These are phyloP conservation scores for Penicillium mononematosum DNA, from an alignment of 495 filamentous ascomycete genomes.

Conservation along the genomic window DNA sequence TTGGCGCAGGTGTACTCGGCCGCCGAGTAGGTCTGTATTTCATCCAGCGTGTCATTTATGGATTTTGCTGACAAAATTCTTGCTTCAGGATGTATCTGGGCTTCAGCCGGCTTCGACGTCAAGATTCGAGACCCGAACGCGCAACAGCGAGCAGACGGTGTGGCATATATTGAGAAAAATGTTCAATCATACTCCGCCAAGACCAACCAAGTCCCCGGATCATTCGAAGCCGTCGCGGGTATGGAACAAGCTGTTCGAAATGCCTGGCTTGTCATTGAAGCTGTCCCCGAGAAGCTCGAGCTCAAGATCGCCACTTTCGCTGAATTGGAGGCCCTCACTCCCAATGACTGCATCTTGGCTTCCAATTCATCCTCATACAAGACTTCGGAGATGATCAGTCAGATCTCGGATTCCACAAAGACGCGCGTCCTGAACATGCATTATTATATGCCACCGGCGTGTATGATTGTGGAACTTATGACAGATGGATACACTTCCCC, in stretches of 20 bases:
- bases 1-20: conserved; percentile 50
- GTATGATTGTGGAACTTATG: conserved; percentile 52
- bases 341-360: conserved; percentile 49
- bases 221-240: conserved; percentile 29
- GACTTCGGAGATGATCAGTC: conserved; percentile 43
- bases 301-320: conserved; percentile 52
- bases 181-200: conserved; percentile 33
- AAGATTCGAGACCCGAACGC: conserved; percentile 41
- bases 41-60: not conserved
- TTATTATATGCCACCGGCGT: conserved; percentile 48
- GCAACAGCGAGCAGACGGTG: conserved; percentile 32
- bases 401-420: conserved; percentile 35
- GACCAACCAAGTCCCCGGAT: conserved; percentile 29
- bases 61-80: not conserved
- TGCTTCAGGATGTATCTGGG: conserved; percentile 36
- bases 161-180: conserved; percentile 41
- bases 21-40: conserved; percentile 37
- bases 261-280: conserved; percentile 53
- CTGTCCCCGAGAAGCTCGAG: conserved; percentile 52
- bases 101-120: conserved; percentile 43
- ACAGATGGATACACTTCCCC: conserved; percentile 45
- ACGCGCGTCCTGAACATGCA: conserved; percentile 46
- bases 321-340: conserved; percentile 42
- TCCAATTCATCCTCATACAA: conserved; percentile 53
- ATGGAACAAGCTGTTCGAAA: conserved; percentile 40